These are phyloP conservation scores for Polychytrium aggregatum DNA, from an alignment of 192 early-diverging fungal species.

Conservation along the genomic window DNA sequence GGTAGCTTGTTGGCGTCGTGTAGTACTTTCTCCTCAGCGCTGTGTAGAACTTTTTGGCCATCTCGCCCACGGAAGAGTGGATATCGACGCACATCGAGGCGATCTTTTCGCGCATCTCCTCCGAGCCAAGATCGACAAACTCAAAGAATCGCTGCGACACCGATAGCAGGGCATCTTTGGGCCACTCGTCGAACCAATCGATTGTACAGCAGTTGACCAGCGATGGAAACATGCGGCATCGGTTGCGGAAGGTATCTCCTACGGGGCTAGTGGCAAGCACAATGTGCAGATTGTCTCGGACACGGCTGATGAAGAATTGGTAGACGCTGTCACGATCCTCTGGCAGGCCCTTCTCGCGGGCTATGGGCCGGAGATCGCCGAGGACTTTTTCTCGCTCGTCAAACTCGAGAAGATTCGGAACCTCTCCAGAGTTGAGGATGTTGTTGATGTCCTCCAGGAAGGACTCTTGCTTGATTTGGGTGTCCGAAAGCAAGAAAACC, in stretches of 20 bases:
- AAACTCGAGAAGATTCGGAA: slow-evolving; percentile 48
- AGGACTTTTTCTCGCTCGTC: slow-evolving; percentile 52
- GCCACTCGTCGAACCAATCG: slow-evolving; percentile 57
- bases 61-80: slow-evolving; percentile 37
- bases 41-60: slow-evolving; percentile 35
- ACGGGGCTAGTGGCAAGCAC: slow-evolving; percentile 48
- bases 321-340: slow-evolving; percentile 49
- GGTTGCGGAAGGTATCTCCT: slow-evolving; percentile 42
- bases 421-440: slow-evolving; percentile 50
- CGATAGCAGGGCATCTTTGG: slow-evolving; percentile 40
- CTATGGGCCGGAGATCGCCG: slow-evolving; percentile 36
- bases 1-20: slow-evolving; percentile 48
- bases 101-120: slow-evolving; percentile 46
- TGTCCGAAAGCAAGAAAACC: slow-evolving; percentile 48
- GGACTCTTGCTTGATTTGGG: slow-evolving; percentile 46
- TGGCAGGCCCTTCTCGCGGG: slow-evolving; percentile 36
- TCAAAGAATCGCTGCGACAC: slow-evolving; percentile 44
- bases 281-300: slow-evolving; percentile 48
- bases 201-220: slow-evolving; percentile 53
- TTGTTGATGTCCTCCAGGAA: slow-evolving; percentile 50
- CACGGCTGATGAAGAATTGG: slow-evolving; percentile 50
- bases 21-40: slow-evolving; percentile 42
- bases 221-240: slow-evolving; percentile 50
- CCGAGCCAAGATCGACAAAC: slow-evolving; percentile 46
- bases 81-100: slow-evolving; percentile 49